A percentile compares a stretch with the other conserved stretches of the same genome.
Evolutionary conservation across 2,329 filamentous ascomycete genomes (phyloP).

Genomic region (Ustilaginoidea virens): DNA sequence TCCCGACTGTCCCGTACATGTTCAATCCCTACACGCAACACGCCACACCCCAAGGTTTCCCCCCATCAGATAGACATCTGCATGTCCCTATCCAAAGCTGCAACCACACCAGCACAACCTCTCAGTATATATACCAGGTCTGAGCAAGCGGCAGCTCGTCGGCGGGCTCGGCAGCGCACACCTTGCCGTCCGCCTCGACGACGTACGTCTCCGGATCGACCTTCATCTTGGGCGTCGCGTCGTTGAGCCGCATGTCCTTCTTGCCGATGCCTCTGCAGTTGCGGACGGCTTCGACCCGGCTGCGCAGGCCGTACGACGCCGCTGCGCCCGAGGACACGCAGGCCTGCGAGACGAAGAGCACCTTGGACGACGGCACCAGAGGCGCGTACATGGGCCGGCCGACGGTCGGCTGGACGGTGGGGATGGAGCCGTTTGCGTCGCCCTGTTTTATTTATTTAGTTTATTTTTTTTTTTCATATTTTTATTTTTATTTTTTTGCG

Average conservation of each 20-base stretch:
- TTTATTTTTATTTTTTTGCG: too few relatives aligned
- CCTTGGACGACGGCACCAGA: constrained; percentile 52
- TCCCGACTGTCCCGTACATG: too few relatives aligned
- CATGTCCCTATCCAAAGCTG: too few relatives aligned
- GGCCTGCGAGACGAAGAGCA: constrained; percentile 70
- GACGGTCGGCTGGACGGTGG: constrained; percentile 72
- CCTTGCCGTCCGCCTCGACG: constrained; percentile 69
- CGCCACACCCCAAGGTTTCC: too few relatives aligned
- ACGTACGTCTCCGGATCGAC: constrained; percentile 85
- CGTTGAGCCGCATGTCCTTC: constrained; percentile 82
- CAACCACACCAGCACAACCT: too few relatives aligned
- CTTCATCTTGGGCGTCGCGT: constrained; percentile 67
- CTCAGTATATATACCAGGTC: constrained; percentile 58
- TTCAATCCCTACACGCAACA: too few relatives aligned
- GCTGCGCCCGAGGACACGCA: constrained; percentile 54
- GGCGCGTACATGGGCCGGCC: constrained; percentile 77
- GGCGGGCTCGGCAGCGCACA: constrained; percentile 60
- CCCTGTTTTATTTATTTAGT: too few relatives aligned
- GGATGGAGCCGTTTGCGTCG: constrained; percentile 71
- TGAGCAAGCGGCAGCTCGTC: constrained; percentile 60
- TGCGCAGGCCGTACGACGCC: constrained; percentile 58
- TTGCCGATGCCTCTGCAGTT: constrained; percentile 64
- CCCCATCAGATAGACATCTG: too few relatives aligned
- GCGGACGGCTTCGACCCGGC: constrained; percentile 66
- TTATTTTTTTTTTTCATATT: too few relatives aligned